phyloP scores from a whole-genome alignment of 78 protist species.

The Dictyostelium brefeldianum region DNA sequence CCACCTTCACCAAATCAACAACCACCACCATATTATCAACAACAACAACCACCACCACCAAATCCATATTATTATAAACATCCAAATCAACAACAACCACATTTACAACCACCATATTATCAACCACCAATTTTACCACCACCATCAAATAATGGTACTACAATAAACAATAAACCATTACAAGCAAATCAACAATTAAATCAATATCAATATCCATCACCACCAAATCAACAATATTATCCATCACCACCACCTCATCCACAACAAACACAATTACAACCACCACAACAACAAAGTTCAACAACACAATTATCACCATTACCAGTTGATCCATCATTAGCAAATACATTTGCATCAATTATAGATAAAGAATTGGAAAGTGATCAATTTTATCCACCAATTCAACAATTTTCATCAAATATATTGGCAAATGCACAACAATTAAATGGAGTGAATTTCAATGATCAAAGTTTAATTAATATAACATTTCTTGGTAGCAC shows the following conservation, averaged over 20 bases:
- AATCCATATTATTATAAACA: background rate
- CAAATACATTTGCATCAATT: background rate
- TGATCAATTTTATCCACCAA: slow-evolving; percentile 24
- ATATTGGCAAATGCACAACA: background rate
- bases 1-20: background rate
- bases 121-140: background rate
- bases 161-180: background rate
- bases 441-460: background rate
- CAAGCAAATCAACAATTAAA: background rate
- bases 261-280: background rate
- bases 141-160: background rate
- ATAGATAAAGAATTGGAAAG: slow-evolving; percentile 7
- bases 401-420: background rate
- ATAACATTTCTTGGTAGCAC: background rate
- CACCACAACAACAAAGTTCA: background rate
- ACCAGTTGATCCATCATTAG: background rate
- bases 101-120: slow-evolving; percentile 1
- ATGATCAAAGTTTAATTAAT: background rate
- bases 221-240: background rate
- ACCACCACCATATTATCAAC: background rate
- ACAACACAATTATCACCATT: background rate
- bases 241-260: background rate
- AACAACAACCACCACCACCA: slow-evolving; percentile 24
- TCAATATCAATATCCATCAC: background rate
- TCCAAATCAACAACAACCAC: background rate